Percentiles rank a stretch among this genome's conserved stretches.
Evolutionary conservation across 2,329 filamentous ascomycete genomes (phyloP).

Genomic region (Aspergillus sp.): DNA sequence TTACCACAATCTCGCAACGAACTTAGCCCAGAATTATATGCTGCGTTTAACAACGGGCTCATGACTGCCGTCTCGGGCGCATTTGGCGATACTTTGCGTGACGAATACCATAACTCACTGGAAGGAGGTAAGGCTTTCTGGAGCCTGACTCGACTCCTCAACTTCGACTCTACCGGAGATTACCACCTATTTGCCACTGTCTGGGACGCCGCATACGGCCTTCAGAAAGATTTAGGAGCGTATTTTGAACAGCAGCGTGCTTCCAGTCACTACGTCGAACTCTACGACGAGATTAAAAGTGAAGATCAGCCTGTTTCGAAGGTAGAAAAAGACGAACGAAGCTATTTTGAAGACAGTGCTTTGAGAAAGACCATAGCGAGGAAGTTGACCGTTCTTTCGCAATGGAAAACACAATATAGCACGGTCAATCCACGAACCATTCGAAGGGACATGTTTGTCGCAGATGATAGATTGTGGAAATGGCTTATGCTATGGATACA

Average conservation of each 20-base stretch:
- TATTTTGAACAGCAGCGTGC: slow-evolving; percentile 10
- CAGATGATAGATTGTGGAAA: slow-evolving; percentile 19
- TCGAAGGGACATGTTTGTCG: slow-evolving; percentile 18
- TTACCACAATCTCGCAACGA: slow-evolving; percentile 23
- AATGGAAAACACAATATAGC: slow-evolving; percentile 16
- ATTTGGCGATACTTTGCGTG: slow-evolving; percentile 4
- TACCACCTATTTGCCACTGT: slow-evolving; percentile 17
- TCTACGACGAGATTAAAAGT: slow-evolving; percentile 12
- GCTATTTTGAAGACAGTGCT: slow-evolving; percentile 13
- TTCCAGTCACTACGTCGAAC: slow-evolving; percentile 12
- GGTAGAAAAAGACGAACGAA: slow-evolving; percentile 13
- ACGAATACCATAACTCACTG: slow-evolving; percentile 13
- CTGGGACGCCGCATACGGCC: slow-evolving; percentile 9
- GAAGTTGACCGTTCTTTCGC: slow-evolving; percentile 18
- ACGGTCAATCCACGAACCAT: slow-evolving; percentile 8
- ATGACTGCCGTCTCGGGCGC: slow-evolving; percentile 1
- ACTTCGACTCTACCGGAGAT: slow-evolving; percentile 19
- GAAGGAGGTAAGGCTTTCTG: slow-evolving; percentile 10
- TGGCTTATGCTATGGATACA: slow-evolving; percentile 17
- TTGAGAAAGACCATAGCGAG: slow-evolving; percentile 16
- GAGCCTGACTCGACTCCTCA: slow-evolving; percentile 20
- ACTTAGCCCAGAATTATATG: slow-evolving; percentile 7
- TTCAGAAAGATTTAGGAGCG: slow-evolving; percentile 4
- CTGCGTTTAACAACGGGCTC: slow-evolving; percentile 11
- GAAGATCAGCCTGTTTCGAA: slow-evolving; percentile 14